Percentiles rank a stretch among this genome's conserved stretches.
phyloP scores from a whole-genome alignment of 441 rosid genomes.

The Iberis amara region DNA sequence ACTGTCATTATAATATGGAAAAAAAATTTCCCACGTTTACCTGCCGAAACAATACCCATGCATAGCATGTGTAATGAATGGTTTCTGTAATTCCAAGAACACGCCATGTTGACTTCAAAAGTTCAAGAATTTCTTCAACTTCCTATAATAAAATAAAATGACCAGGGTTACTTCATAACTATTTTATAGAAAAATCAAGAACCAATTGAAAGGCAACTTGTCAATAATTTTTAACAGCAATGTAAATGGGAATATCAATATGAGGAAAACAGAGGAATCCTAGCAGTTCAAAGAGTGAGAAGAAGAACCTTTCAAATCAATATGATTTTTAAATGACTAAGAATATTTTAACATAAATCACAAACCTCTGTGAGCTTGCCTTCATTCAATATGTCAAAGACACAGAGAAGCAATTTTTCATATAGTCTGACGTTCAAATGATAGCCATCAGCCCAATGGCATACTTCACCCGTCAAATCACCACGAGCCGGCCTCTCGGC shows the following conservation, averaged over 20 bases:
- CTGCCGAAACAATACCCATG: slow-evolving; percentile 95
- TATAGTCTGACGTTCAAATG: slow-evolving; percentile 86
- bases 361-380: slow-evolving; percentile 93
- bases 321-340: slow-evolving; percentile 1
- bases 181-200: slow-evolving; percentile 4
- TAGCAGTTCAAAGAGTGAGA: slow-evolving; percentile 16
- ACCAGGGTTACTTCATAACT: slow-evolving; percentile 23
- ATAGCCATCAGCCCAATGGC: slow-evolving; percentile 99
- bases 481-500: slow-evolving; percentile 98
- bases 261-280: slow-evolving; percentile 1
- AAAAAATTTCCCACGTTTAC: slow-evolving; percentile 37
- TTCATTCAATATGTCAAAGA: slow-evolving; percentile 91
- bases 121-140: slow-evolving; percentile 98
- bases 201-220: slow-evolving; percentile 3
- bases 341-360: slow-evolving; percentile 23
- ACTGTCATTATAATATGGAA: slow-evolving; percentile 9
- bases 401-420: slow-evolving; percentile 88
- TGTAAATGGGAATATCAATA: slow-evolving; percentile 6
- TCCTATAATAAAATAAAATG: slow-evolving; percentile 48
- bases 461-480: slow-evolving; percentile 97
- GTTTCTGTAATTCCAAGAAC: slow-evolving; percentile 95
- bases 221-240: not conserved
- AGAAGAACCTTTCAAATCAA: slow-evolving; percentile 3
- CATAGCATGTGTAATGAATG: slow-evolving; percentile 86
- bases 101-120: slow-evolving; percentile 93